Conservation (phyloP, 768 basidiomycete genomes). For the Termitomyces sp. region DNA sequence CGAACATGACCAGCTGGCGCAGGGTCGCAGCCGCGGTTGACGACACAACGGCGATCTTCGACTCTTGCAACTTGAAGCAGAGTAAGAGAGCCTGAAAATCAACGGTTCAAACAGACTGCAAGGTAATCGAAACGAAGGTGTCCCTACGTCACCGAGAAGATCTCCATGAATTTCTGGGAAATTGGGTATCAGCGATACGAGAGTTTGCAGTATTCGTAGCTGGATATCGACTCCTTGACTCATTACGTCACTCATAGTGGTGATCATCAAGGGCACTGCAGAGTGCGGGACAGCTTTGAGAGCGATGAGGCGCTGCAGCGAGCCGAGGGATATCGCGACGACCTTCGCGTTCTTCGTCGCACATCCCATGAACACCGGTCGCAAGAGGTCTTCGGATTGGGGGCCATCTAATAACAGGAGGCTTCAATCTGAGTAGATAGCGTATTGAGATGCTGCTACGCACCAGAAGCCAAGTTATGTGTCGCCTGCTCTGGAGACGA, state of each 20-base stretch:
- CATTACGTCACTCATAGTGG: conserved; percentile 82
- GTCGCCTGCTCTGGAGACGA: conserved; percentile 81
- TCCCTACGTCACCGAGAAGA: conserved; percentile 72
- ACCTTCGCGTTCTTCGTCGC: conserved; percentile 92
- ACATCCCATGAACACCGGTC: conserved; percentile 92
- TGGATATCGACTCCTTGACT: conserved; percentile 97
- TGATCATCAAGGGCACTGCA: conserved; percentile 74
- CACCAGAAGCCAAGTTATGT: conserved; percentile 68
- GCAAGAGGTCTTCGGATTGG: conserved; percentile 74
- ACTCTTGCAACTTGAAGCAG: conserved; percentile 95
- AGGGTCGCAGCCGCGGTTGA: conserved; percentile 96
- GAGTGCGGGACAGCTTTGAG: conserved; percentile 81
- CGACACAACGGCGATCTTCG: conserved; percentile 92
- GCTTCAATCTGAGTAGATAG: neutral
- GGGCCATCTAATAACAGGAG: conserved; percentile 50
- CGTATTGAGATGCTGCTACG: conserved; percentile 17
- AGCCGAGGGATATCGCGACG: conserved; percentile 86
- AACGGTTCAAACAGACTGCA: neutral
- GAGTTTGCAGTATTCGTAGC: conserved; percentile 86
- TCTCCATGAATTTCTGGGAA: conserved; percentile 78
- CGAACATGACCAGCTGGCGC: conserved; percentile 95
- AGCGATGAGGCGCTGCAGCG: conserved; percentile 84
- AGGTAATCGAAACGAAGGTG: neutral
- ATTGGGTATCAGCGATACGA: conserved; percentile 87
- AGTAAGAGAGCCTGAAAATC: conserved; percentile 70